Evolutionary conservation across 2,329 filamentous ascomycete species (phyloP), one percentile per base, ranked within the genome.

Genomic region (Pseudogymnoascus sp.): DNA sequence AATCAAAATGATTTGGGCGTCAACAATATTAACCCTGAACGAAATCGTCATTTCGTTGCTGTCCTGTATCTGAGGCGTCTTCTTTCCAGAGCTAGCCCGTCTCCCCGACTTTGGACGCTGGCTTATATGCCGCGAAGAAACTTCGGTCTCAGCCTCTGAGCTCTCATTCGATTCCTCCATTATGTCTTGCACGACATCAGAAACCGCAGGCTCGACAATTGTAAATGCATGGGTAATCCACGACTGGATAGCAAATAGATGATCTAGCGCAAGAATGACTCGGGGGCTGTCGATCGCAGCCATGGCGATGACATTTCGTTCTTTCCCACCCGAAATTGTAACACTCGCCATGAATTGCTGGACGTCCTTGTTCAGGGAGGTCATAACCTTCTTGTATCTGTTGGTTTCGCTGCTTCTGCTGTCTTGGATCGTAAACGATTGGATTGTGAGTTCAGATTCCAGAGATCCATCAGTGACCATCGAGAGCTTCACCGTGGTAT

Each of bases 301-400:
- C 76, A 99, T 89, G 1, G 91, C 91, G 71, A 97, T 96, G 63
- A 97, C 76, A 73, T 87, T 90, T 65, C 87, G 86, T 42, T 96
- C 89, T 35, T 86, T 80, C 3, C 92, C 92, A 15, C 92, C 90
- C 0, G 93, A 92, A 76, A 99, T 96, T 0, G 93, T 96, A 3
- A 99, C 79, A 73, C 90, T 97, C 17, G 95, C 95, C 95, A 99
- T 99, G 72, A 99, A 93, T 70, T 99, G 96, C 74, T 97, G 93
- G 53, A 95, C 92, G 63, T 93, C 89, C 69, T 92, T 93, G 75
- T 97, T 97, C 71, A 93, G 92, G 63, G 96, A 87, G 1, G 93
- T 93, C 95, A 99, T 97, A 77, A 99, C 97, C 74, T 93, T 96
- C 61, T 92, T 87, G 81, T 96, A 99, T 73, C 96, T 97, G 79